Base-by-base conservation (phyloP, 108 stramenopile genomes). In the Mayamaea pseudoterrestris region DNA sequence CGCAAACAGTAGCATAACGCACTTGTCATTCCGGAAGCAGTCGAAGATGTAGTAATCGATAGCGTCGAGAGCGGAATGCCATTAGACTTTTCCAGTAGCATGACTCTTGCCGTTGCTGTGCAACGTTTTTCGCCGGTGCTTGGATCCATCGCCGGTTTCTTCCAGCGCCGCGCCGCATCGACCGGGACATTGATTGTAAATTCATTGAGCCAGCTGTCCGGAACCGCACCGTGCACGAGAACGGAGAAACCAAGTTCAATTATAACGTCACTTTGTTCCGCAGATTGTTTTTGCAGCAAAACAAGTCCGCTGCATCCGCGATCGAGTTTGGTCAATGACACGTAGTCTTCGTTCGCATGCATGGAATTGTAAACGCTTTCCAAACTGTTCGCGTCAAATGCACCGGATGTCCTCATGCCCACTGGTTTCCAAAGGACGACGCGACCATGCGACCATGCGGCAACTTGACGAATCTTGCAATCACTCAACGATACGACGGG, bases 281-380 rank as follows among this genome's bases (percentile, higher is more conserved):
- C n/a, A n/a, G n/a, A n/a, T n/a, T n/a, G n/a, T n/a, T n/a, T n/a
- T n/a, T n/a, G n/a, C 22, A 27, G 26, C 23, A 80, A 11, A 3
- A 55, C 68, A 46, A 80, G 31, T 9, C 79, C 79, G 17, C 53
- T 25, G 45, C 73, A 75, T 12, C 67, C 69, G 1, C 73, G 72
- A 41, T 80, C 78, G n/a, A 80, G 46, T 27, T 64, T 60, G 5
- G 70, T 60, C 5, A 74, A 3, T 6, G 60, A 37, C 2, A 46
- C 35, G 44, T 57, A 80, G 1, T 14, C 36, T 9, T 3, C 46
- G 46, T 37, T 52, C 50, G 35, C 7, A 5, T 68, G 66, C 27
- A 57, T 34, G 1, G 54, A 56, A n/a, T n/a, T n/a, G 2, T 57
- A 14, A 2, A 44, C 11, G 8, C 43, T 36, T 45, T 61, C 63